phyloP scores from a whole-genome alignment of 2,329 filamentous ascomycete genomes.

The Aspergillus vadensis region DNA sequence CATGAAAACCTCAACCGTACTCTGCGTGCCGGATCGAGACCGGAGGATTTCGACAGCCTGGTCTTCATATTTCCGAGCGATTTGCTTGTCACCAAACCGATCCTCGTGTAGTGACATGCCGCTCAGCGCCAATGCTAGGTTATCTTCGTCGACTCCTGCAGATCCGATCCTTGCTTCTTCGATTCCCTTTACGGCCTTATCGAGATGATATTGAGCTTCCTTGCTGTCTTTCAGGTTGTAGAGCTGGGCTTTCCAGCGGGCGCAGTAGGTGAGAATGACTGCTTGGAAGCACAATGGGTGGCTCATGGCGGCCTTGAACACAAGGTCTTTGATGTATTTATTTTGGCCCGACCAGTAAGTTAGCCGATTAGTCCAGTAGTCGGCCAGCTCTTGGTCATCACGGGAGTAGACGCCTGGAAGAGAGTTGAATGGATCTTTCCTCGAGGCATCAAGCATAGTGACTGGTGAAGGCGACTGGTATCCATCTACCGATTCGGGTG shows the following conservation, averaged over 20 bases:
- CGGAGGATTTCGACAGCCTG: conserved; percentile 37
- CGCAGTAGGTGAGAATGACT: conserved; percentile 40
- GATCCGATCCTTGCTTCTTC: conserved; percentile 27
- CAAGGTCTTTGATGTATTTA: conserved; percentile 37
- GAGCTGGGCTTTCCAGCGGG: conserved; percentile 39
- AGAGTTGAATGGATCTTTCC: conserved; percentile 37
- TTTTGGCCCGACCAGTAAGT: conserved; percentile 48
- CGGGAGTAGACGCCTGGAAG: conserved; percentile 28
- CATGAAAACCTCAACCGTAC: conserved; percentile 31
- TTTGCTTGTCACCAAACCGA: conserved; percentile 37
- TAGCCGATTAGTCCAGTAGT: conserved; percentile 41
- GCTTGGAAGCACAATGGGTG: conserved; percentile 41
- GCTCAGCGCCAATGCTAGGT: conserved; percentile 35
- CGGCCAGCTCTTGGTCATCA: conserved; percentile 36
- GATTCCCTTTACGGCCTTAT: conserved; percentile 30
- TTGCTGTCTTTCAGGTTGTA: conserved; percentile 25
- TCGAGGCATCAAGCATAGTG: conserved; percentile 31
- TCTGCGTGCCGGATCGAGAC: conserved; percentile 28
- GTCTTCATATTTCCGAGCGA: conserved; percentile 31
- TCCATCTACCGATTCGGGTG: conserved; percentile 9
- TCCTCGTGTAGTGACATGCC: conserved; percentile 44
- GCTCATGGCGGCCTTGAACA: conserved; percentile 38
- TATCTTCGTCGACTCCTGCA: conserved; percentile 29
- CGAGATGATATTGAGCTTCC: conserved; percentile 33
- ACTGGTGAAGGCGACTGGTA: conserved; percentile 25